Evolutionary conservation across 495 filamentous ascomycete genomes (phyloP), one percentile per base, ranked within the genome.

Genomic region (Daldinia vernicosa): DNA sequence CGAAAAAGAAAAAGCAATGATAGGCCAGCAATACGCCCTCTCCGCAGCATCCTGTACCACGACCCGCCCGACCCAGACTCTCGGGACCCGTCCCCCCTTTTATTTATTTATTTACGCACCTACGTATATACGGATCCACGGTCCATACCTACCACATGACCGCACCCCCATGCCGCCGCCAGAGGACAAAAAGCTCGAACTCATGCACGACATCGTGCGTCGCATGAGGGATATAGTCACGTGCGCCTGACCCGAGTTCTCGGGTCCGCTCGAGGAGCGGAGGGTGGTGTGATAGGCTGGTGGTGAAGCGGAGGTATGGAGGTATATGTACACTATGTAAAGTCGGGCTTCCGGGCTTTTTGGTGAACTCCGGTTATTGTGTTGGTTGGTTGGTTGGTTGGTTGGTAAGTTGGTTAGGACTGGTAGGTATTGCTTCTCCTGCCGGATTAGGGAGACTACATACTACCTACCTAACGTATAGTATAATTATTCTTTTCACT

Each of bases 171-270:
- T 53, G 50, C 50, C 50, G 50, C 14, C 50, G 12, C 50, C 24
- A 30, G 50, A n/a, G 26, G 26, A 53, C 50, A 30, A 17, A 30
- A n/a, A 53, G 17, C 26, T 30, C 50, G 3, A 28, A 28, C 50
- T 30, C 50, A 53, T 53, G 50, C 50, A 53, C 50, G 50, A 53
- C 50, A 53, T 53, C 12, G 50, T 4, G 50, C 50, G 50, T 24
- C 50, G 50, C 50, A 53, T 53, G 26, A 28, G 5, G 6, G 12
- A 1, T 0, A 1, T 8, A 24, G 50, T 53, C 50, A 53, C 50
- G 50, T 53, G 50, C 7, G 50, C 12, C 15, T 14, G 50, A 30
- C 50, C 50, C 50, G 50, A 8, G 50, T 3, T 6, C 19, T 50
- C 43, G 43, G 43, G 43, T 50, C 43, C 22, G n/a, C 30, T 1